Base-by-base conservation (phyloP, 768 basidiomycete genomes). In the Macrolepiota dolichaula region DNA sequence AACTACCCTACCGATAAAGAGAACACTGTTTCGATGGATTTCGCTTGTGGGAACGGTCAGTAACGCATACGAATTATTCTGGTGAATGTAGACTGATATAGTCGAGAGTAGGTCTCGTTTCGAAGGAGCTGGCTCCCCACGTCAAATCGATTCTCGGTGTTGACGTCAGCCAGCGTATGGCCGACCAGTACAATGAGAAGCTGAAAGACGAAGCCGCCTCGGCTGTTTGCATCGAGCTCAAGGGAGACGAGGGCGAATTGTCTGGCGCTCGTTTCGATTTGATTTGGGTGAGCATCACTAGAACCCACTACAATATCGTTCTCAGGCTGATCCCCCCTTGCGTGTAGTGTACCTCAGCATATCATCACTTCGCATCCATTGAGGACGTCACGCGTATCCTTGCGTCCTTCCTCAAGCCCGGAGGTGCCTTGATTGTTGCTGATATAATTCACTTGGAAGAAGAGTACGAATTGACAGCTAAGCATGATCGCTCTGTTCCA, bases 121-220 rank as follows among this genome's bases (percentile, higher is more conserved):
- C 42, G 4, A 77, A 80, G 62, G 76, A 78, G 37, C 77, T 89
- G 42, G 81, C 81, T 0, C 75, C 82, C 2, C 74, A 85, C 62
- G 80, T 79, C 51, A 85, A 81, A 66, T 74, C 73, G 42, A 80
- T 89, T 64, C 68, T 89, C 10, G 89, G 88, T 13, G 82, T 87
- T 12, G 89, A 91, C 66, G 84, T 89, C 64, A 88, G 85, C 72
- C 81, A 83, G 59, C 80, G 71, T 3, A 81, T 85, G 77, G 84
- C 90, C 15, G 82, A 87, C 49, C 71, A 74, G 22, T 91, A 80
- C 73, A 88, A 87, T 69, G 64, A 70, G 57, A 73, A 76, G 17
- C 47, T 57, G 40, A 81, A 82, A 22, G 62, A 83, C 55, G 82
- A 88, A 51, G 83, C 87, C 65, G 85, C 89, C 84, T 73, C 73